Evolutionary conservation across 306 rosid species (phyloP), one percentile per base, ranked within the genome.

Genomic region (Gynostemma pentaphyllum): DNA sequence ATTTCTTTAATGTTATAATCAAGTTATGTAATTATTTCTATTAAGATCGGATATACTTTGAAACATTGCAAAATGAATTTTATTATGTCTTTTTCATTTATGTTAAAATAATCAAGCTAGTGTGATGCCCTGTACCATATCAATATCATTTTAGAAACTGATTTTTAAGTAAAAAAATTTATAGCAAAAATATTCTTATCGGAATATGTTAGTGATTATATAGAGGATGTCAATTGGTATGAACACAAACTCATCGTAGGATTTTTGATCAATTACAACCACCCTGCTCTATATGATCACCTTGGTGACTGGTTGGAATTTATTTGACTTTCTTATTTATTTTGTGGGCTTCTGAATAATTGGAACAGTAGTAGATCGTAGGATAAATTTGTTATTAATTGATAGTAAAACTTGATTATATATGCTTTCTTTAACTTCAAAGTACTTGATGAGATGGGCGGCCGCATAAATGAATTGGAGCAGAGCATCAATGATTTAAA

Each of bases 371-470:
- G 48, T 39, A 41, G 62, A 30, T 32, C 32, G 24, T 32, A 29
- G 45, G 29, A 57, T 57, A 34, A 42, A 27, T 42, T 63, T 9
- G 7, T 63, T 42, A 23, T 26, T 70, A 70, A 69, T 62, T 64
- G 27, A 62, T 63, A 23, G 19, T 45, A 29, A 13, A n/a, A n/a
- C n/a, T n/a, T n/a, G n/a, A n/a, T n/a, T n/a, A n/a, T n/a, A 32
- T 55, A 32, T 71, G 76, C 73, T 83, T 66, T 84, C 59, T 83
- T 92, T 92, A 68, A 92, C 94, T 32, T 30, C 66, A 51, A 51
- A 78, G 81, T 78, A 92, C 99, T 92, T 36, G 97, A 92, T 68
- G 99, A 92, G 72, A 88, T 88, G 97, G 99, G 99, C 59, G 59
- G 45, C 75, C 95, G 99, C 45, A 94, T 94, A 64, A 86, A 80